Conservation (phyloP, 1,139 yeast species). For the Eremothecium cymbalariae region DNA sequence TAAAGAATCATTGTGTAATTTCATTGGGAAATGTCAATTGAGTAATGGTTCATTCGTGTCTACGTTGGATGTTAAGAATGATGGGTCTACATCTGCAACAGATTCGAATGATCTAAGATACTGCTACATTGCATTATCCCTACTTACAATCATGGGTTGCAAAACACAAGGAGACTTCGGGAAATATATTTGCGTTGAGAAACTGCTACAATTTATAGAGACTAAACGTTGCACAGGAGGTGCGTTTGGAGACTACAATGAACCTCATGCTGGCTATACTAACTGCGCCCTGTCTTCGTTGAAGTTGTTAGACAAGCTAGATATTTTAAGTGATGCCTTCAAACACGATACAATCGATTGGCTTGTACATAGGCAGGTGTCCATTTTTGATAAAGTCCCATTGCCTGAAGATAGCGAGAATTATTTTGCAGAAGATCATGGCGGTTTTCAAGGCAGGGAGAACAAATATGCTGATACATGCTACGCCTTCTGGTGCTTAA, state of each 20-base stretch:
- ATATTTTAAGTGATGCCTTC: slow-evolving; percentile 16
- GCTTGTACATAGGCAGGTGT: slow-evolving; percentile 58
- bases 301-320: slow-evolving; percentile 35
- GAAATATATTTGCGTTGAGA: slow-evolving; percentile 39
- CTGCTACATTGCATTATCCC: slow-evolving; percentile 65
- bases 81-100: slow-evolving; percentile 31
- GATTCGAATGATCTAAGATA: slow-evolving; percentile 71
- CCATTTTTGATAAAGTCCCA: slow-evolving; percentile 22
- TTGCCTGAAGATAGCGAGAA: slow-evolving; percentile 27
- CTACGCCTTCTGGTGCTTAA: slow-evolving; percentile 84
- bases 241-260: slow-evolving; percentile 56
- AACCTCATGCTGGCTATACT: slow-evolving; percentile 82
- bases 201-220: slow-evolving; percentile 38
- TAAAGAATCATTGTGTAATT: slow-evolving; percentile 13
- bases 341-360: slow-evolving; percentile 41
- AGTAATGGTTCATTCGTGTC: slow-evolving; percentile 51
- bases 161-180: slow-evolving; percentile 16
- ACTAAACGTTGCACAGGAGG: slow-evolving; percentile 50
- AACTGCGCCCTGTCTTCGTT: slow-evolving; percentile 76
- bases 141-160: slow-evolving; percentile 45
- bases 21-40: slow-evolving; percentile 24
- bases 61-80: slow-evolving; percentile 36
- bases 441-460: slow-evolving; percentile 84
- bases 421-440: slow-evolving; percentile 37
- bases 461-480: slow-evolving; percentile 87